Evolutionary conservation across 2,329 filamentous ascomycete genomes (phyloP), one percentile per base, ranked within the genome.

Genomic region (Rhynchosporium agropyri): DNA sequence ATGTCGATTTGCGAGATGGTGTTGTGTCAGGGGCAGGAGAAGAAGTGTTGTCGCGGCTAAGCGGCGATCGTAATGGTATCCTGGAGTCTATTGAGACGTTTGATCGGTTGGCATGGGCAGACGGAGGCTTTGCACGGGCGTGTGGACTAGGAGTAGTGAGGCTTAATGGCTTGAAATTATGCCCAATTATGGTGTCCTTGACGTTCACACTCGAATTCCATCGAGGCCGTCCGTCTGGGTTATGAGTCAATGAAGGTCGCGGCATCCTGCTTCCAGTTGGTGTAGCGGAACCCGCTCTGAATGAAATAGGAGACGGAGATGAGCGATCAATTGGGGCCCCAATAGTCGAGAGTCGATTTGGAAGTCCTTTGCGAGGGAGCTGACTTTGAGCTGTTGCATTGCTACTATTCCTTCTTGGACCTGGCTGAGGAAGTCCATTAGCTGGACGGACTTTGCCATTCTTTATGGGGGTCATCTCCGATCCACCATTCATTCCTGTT

Each of bases 201-300:
- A 84, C 83, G 70, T 89, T 91, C 5, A 86, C 84, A 36, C 87
- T 89, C 10, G 71, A 73, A 72, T 88, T 94, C 91, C 91, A 95
- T 63, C 86, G 83, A 3, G 91, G 91, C 57, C 89, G 85, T 62
- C 83, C 80, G 62, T 83, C 77, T 26, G 79, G 79, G 1, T 80
- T 77, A 46, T 78, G 72, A 61, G 82, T 65, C 15, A 60, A 77
- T 45, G 78, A 72, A 61, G 83, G 78, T 57, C 81, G 79, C 60
- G 81, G 74, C 55, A 78, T 54, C 70, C 76, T 67, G 76, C 78
- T 70, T 63, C 74, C 70, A 66, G 79, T 82, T 4, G 83, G 81
- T 0, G 84, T 85, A 10, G 80, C 78, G 8, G 84, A 81, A 28
- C 76, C 75, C 63, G 79, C 73, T 60, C 71, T 70, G 43, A 73